Percentiles rank a stretch among this genome's conserved stretches.
phyloP scores from a whole-genome alignment of 768 basidiomycete genomes.

The Leucosporidium scottii region DNA sequence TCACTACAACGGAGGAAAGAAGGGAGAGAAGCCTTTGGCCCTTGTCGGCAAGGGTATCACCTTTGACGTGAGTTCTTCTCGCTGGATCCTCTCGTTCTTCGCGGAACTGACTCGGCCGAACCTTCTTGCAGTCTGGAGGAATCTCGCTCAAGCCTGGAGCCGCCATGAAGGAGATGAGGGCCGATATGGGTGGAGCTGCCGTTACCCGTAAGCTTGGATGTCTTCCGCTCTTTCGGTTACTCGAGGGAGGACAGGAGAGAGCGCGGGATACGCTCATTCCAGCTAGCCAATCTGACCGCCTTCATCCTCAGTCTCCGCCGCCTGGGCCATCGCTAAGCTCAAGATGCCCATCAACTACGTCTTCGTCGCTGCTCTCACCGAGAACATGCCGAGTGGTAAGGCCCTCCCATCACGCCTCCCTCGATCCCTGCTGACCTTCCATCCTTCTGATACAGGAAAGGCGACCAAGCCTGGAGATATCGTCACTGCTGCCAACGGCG shows the following conservation, averaged over 20 bases:
- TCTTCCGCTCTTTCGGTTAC: too few relatives aligned
- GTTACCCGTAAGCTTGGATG: slow-evolving; percentile 47
- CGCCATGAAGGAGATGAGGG: slow-evolving; percentile 51
- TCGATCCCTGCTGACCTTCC: not conserved
- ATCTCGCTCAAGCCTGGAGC: slow-evolving; percentile 64
- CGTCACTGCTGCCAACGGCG: slow-evolving; percentile 45
- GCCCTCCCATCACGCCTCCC: slow-evolving; percentile 29
- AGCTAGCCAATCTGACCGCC: too few relatives aligned
- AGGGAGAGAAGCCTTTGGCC: slow-evolving; percentile 46
- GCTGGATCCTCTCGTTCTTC: not conserved
- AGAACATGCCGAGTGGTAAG: slow-evolving; percentile 68
- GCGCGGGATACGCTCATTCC: too few relatives aligned
- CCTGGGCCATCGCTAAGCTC: slow-evolving; percentile 72
- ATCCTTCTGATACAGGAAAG: slow-evolving; percentile 27
- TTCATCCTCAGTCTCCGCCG: slow-evolving; percentile 47
- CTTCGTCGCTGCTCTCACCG: slow-evolving; percentile 64
- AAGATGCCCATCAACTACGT: slow-evolving; percentile 73
- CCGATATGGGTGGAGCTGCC: slow-evolving; percentile 79
- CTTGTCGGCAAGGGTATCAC: slow-evolving; percentile 21
- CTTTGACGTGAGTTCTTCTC: not conserved
- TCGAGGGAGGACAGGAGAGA: too few relatives aligned
- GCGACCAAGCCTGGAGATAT: slow-evolving; percentile 74
- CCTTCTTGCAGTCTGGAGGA: slow-evolving; percentile 69
- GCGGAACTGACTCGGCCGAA: too few relatives aligned
- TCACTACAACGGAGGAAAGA: slow-evolving; percentile 69